phyloP scores from a whole-genome alignment of 2,329 filamentous ascomycete genomes.

The Pseudopithomyces maydicus region DNA sequence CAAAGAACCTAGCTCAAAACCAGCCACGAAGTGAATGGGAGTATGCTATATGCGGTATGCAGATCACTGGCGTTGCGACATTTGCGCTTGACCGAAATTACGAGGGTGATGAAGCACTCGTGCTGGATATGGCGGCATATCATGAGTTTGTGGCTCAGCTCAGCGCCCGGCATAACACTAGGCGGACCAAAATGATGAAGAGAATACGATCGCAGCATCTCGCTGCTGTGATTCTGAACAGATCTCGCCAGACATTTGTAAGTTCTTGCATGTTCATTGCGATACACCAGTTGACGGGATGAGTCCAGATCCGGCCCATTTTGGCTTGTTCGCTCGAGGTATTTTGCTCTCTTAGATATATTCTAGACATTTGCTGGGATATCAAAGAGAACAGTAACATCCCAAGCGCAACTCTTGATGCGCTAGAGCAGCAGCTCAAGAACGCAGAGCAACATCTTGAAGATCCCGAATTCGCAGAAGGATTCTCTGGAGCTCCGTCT shows the following conservation, averaged over 20 bases:
- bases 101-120: background rate
- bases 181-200: background rate
- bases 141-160: background rate
- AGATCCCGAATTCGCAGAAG: background rate
- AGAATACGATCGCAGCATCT: background rate
- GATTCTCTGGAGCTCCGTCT: background rate
- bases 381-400: conserved; percentile 1
- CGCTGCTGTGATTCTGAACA: background rate
- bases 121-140: background rate
- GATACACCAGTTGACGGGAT: background rate
- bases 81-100: background rate
- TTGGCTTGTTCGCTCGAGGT: conserved; percentile 18
- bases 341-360: conserved; percentile 7
- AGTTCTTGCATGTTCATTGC: background rate
- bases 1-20: background rate
- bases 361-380: conserved; percentile 6
- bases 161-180: background rate
- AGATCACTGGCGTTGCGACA: background rate
- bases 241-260: background rate
- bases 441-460: conserved; percentile 12
- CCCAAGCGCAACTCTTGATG: conserved; percentile 9
- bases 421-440: conserved; percentile 17
- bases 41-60: background rate
- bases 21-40: background rate
- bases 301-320: conserved; percentile 13